Evolutionary conservation across 768 basidiomycete genomes (phyloP), one percentile per base, ranked within the genome.

Genomic region (Tephrocybe rancida): DNA sequence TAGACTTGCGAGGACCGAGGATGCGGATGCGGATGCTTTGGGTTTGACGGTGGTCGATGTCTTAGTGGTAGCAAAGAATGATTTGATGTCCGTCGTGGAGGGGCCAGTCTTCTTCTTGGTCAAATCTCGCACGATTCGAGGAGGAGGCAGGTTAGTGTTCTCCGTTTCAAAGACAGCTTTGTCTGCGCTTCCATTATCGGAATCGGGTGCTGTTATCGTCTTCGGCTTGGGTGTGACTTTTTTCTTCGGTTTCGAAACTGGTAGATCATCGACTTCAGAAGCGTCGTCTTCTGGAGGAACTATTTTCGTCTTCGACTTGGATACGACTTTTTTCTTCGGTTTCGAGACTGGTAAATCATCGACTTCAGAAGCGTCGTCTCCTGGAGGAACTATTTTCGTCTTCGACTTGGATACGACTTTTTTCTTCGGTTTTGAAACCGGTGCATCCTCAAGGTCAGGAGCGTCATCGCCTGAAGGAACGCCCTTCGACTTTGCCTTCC

Each of bases 401-500:
- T 53, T 48, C n/a, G 55, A 44, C 61, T 64, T 44, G n/a, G n/a
- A n/a, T n/a, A n/a, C n/a, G n/a, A n/a, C 29, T 21, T 59, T 60
- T 9, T 25, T 44, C 16, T 26, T 44, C 30, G 57, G 54, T 10
- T 57, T 61, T 8, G 39, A 37, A 8, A 42, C 32, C 6, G 56
- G 47, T 21, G 42, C 11, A 27, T 50, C 44, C 37, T 51, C 53
- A 11, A 48, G 25, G n/a, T 10, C 29, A 30, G 59, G 19, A 14
- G 47, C 47, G 16, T 61, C 52, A 26, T 50, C 44, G 43, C 50
- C 59, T 38, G 32, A 21, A 41, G 39, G 16, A 5, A 49, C 7
- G 9, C 50, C 39, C 44, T 65, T 47, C 54, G 57, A 27, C 44
- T 53, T 48, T 19, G 55, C 46, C 61, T 64, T 44, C 39, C 56